Base-by-base conservation (phyloP, 1,284 basidiomycete species). In the Cryptococcus sp. region DNA sequence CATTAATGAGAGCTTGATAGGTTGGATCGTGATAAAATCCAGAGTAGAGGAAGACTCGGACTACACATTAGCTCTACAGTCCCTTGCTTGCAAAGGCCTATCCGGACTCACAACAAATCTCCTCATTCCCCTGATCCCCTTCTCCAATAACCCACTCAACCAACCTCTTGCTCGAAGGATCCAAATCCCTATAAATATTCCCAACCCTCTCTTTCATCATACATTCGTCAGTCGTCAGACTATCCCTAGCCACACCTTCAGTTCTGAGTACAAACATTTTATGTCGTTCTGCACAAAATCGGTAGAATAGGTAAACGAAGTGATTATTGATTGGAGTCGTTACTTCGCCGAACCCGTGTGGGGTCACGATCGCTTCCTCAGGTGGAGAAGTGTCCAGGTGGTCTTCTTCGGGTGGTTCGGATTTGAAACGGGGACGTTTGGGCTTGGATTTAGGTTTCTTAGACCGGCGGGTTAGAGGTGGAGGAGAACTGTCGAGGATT, bases 281-380 rank as follows among this genome's bases (percentile, higher is more conserved):
- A 36, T 66, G 66, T 23, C 64, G 49, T 42, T 68, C 66, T 9
- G 58, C 62, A 53, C 64, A 66, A 55, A 68, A 68, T 2, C 66
- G 61, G 46, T 57, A 68, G 52, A 63, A 68, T 16, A 64, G 43
- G 53, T 62, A 64, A 1, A 57, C 45, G 57, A 55, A 68, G 37
- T 61, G 46, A 50, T 61, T 57, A 24, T 59, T 46, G 5, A 63
- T 52, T 2, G 24, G 25, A 2, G 53, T 49, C 7, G 45, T 24
- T 42, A 67, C 52, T 4, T 56, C 52, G 9, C 47, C 23, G 3
- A 56, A 48, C 5, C 55, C 55, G 13, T 56, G 55, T 2, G 64
- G 64, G 2, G 36, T 4, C 11, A 63, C 54, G 1, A 37, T 14
- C 2, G 50, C 37, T 0, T 36, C 14, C 41, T 57, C 56, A 7